Conservation (phyloP, 352 stramenopile species). For the Globisporangium polare region DNA sequence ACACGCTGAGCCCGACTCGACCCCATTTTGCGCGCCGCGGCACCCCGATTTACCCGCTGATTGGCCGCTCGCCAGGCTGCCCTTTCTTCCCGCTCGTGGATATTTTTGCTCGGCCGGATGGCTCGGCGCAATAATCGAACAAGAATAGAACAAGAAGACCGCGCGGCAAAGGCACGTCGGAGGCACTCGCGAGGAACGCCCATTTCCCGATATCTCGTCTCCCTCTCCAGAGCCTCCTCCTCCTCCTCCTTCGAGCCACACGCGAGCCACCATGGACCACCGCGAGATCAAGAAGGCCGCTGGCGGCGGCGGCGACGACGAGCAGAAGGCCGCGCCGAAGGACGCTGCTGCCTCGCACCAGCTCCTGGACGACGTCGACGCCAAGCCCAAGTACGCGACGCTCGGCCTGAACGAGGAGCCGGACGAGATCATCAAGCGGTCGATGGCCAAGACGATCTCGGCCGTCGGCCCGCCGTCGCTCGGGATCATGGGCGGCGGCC, state of each 20-base stretch:
- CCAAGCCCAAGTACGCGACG: constrained; percentile 28
- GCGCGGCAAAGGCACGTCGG: neutral
- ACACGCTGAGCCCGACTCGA: too few relatives aligned
- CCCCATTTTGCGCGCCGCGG: too few relatives aligned
- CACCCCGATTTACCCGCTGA: too few relatives aligned
- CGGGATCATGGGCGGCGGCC: constrained; percentile 22
- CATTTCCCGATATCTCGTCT: neutral
- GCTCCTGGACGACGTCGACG: constrained; percentile 1
- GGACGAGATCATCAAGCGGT: constrained; percentile 49
- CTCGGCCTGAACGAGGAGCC: constrained; percentile 42
- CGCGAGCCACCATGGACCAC: constrained; percentile 1
- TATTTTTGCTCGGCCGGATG: neutral
- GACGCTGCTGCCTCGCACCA: constrained; percentile 1
- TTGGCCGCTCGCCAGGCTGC: too few relatives aligned
- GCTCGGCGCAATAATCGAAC: too few relatives aligned
- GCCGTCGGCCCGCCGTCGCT: constrained; percentile 36
- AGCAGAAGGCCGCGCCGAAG: neutral
- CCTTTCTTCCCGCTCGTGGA: neutral
- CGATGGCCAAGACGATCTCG: constrained; percentile 40
- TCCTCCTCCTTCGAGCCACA: neutral
- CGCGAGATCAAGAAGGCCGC: neutral
- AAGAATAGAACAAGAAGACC: constrained; percentile 2
- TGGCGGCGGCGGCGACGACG: neutral
- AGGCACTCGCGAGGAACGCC: neutral
- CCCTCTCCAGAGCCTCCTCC: too few relatives aligned